Conservation (phyloP, 2,329 filamentous ascomycete genomes). For the Neurospora sp. region DNA sequence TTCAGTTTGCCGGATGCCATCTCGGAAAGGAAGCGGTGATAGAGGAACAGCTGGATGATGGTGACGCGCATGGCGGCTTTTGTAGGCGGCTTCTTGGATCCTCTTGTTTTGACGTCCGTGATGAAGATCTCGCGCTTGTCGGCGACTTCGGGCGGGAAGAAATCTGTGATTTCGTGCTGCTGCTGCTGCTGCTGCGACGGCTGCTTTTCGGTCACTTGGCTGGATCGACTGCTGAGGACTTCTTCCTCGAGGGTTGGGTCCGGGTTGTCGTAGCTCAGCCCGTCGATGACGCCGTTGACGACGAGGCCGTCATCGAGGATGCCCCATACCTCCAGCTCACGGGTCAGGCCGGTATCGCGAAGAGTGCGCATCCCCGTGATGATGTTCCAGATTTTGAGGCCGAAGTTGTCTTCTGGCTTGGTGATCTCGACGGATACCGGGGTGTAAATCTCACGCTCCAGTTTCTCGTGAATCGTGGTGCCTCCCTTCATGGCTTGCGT, state of each 20-base stretch:
- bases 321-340: slow-evolving; percentile 80
- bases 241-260: slow-evolving; percentile 59
- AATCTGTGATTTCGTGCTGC: slow-evolving; percentile 28
- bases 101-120: slow-evolving; percentile 80
- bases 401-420: slow-evolving; percentile 74
- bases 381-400: slow-evolving; percentile 79
- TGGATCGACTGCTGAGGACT: slow-evolving; percentile 29
- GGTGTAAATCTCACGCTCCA: slow-evolving; percentile 79
- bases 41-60: slow-evolving; percentile 80
- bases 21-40: slow-evolving; percentile 71
- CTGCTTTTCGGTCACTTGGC: slow-evolving; percentile 17
- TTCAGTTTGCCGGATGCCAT: slow-evolving; percentile 64
- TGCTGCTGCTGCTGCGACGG: slow-evolving; percentile 16
- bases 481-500: slow-evolving; percentile 82
- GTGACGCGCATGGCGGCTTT: slow-evolving; percentile 61
- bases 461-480: slow-evolving; percentile 64
- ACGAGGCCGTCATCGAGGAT: slow-evolving; percentile 63
- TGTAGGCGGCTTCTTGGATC: slow-evolving; percentile 51
- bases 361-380: slow-evolving; percentile 74
- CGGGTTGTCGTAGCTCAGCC: slow-evolving; percentile 68
- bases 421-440: slow-evolving; percentile 62
- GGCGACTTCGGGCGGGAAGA: slow-evolving; percentile 21
- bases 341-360: slow-evolving; percentile 58
- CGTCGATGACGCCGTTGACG: slow-evolving; percentile 84
- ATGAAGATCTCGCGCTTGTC: slow-evolving; percentile 49